Base-by-base conservation (phyloP, 306 rosid genomes). In the Begonia peltatifolia region DNA sequence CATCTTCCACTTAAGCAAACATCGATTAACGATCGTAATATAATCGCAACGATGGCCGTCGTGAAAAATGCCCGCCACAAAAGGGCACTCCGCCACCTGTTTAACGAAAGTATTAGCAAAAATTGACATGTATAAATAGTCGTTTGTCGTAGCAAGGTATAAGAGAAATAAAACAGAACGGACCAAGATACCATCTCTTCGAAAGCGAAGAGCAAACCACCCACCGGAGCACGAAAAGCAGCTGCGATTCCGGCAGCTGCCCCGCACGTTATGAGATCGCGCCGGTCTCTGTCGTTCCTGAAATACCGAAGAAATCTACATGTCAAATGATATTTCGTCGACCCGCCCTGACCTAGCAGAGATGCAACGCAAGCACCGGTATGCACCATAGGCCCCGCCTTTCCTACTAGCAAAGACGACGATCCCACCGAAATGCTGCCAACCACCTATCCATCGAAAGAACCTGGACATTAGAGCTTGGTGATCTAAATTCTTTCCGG, bases 181-280 rank as follows among this genome's bases (percentile, higher is more conserved):
- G 59, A 90, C 99, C 99, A 86, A 62, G 96, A 79, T 53, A 95
- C 69, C 99, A 92, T 86, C 82, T 75, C 96, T 75, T 92, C 99
- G 55, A 92, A 69, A 66, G 86, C 93, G 69, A 92, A 92, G 69
- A 92, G 71, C 57, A 92, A 84, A 10, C 99, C 99, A 15, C 99
- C 99, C 50, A 92, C 99, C 53, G 99, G 96, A 22, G 94, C 68
- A 53, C 93, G 94, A 58, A 92, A 92, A 48, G 96, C 85, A 15
- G 94, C 95, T 42, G 95, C 95, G 12, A 90, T 86, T 54, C 99
- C 99, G 53, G 93, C 99, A 35, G 99, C 99, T 9, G 95, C 60
- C 66, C 99, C 99, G 66, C 85, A 78, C 11, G 78, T 81, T 58
- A 86, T 67, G 18, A 44, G 48, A 44, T 44, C 48, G n/a, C 48